Conservation (phyloP, 371 early-diverging fungal species). For the Mucor circinelloides region DNA sequence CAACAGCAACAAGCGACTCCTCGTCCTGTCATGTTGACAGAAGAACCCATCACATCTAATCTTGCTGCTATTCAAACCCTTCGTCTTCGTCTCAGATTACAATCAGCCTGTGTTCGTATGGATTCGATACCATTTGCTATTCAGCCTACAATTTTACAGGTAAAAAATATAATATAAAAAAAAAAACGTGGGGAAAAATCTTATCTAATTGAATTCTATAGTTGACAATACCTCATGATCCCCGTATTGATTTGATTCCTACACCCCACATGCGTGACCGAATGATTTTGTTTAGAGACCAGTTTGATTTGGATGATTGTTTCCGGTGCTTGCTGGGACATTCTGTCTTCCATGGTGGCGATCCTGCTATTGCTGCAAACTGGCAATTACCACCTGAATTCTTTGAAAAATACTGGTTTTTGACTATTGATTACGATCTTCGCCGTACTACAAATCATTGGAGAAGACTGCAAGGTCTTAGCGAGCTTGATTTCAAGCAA, state of each 20-base stretch:
- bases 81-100: slow-evolving; percentile 40
- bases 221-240: slow-evolving; percentile 60
- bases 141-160: slow-evolving; percentile 52
- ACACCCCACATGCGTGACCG: slow-evolving; percentile 63
- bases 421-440: slow-evolving; percentile 51
- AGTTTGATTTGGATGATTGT: slow-evolving; percentile 63
- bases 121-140: slow-evolving; percentile 38
- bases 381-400: slow-evolving; percentile 62
- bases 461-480: slow-evolving; percentile 34
- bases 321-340: slow-evolving; percentile 52
- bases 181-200: slow-evolving; percentile 1
- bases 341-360: slow-evolving; percentile 61
- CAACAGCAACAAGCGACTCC: slow-evolving; percentile 6
- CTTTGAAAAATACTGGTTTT: slow-evolving; percentile 61
- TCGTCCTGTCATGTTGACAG: slow-evolving; percentile 21
- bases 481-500: slow-evolving; percentile 29
- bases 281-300: slow-evolving; percentile 62
- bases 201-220: slow-evolving; percentile 17
- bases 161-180: slow-evolving; percentile 29
- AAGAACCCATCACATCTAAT: slow-evolving; percentile 32
- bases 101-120: slow-evolving; percentile 39
- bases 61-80: slow-evolving; percentile 47
- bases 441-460: slow-evolving; percentile 40
- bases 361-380: slow-evolving; percentile 56
- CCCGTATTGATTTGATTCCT: slow-evolving; percentile 63